Evolutionary conservation across 1,139 yeast genomes (phyloP).

Genomic region (Saccharomyces uvarum): DNA sequence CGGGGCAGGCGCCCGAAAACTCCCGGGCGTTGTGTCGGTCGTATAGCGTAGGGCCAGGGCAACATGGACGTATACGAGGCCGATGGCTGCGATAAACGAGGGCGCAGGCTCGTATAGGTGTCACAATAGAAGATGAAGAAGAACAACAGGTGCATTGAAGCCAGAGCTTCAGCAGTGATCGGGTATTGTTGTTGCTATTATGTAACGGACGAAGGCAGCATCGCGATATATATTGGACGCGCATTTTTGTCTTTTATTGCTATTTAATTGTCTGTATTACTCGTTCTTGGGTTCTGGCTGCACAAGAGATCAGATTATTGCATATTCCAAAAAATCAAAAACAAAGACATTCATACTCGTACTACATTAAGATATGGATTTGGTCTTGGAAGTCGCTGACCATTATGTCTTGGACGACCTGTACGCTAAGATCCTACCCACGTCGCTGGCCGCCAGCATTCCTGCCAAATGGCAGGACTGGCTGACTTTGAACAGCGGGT

Average conservation of each 20-base stretch:
- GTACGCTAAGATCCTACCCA: conserved; percentile 58
- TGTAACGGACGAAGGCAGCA: background rate
- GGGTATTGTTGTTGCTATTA: background rate
- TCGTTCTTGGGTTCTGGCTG: background rate
- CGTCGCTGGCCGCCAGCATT: conserved; percentile 34
- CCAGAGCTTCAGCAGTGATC: background rate
- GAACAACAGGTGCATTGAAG: conserved; percentile 1
- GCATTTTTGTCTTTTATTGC: background rate
- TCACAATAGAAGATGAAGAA: background rate
- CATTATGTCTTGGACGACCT: conserved; percentile 60
- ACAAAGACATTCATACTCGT: background rate
- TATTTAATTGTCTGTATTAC: background rate
- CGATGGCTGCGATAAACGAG: conserved; percentile 1
- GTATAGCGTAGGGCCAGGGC: background rate
- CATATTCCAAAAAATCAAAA: background rate
- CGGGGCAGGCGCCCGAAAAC: background rate
- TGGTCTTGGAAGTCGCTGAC: conserved; percentile 74
- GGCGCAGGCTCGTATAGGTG: background rate
- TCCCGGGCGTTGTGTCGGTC: background rate
- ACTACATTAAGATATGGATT: conserved; percentile 53
- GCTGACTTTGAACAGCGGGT: conserved; percentile 22
- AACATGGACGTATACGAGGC: background rate
- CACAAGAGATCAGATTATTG: background rate
- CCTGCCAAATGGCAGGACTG: conserved; percentile 31
- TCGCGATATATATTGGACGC: background rate